Evolutionary conservation across 164 flowering plant species (phyloP), one percentile per base, ranked within the genome.

Genomic region (Cinnamomum micranthum): DNA sequence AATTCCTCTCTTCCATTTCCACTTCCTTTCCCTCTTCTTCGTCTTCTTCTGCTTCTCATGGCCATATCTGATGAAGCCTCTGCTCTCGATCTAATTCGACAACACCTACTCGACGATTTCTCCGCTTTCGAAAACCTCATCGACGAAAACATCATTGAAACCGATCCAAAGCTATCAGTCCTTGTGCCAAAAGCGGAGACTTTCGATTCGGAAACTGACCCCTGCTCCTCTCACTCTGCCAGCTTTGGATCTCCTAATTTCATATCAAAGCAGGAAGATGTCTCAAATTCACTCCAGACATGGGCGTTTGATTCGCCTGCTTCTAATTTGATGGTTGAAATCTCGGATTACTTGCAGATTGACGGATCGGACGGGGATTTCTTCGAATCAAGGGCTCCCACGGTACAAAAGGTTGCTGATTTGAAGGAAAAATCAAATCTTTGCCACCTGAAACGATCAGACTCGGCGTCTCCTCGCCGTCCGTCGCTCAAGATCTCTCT

Each of bases 101-200:
- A 84, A 31, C 82, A 82, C 58, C 85, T 85, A 27, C 74, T 83
- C 9, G 82, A 77, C 17, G 88, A 83, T 68, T 70, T 73, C 63
- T 76, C 77, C 17, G 72, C 79, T 28, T 35, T 73, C 0, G 81
- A 75, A 24, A 63, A 47, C 71, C 73, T 75, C n/a, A 50, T 74
- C 50, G 17, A 71, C 66, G 65, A n/a, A 35, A n/a, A 19, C 51
- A 69, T 41, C 13, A 31, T 51, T 62, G 41, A 35, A 35, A 35
- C 9, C 41, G 41, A 35, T 6, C 41, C 41, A 35, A 35, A 35
- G 5, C 47, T 15, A 14, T 58, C 59, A 47, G 22, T 59, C 7
- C 17, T 50, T 7, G 31, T 22, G 25, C 51, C 6, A 62, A 41
- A 15, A 5, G 25, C 22, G 9, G 22, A 60, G 52, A 52, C 22